Conservation (phyloP, 2,329 filamentous ascomycete genomes). For the Apiospora kogelbergensis region DNA sequence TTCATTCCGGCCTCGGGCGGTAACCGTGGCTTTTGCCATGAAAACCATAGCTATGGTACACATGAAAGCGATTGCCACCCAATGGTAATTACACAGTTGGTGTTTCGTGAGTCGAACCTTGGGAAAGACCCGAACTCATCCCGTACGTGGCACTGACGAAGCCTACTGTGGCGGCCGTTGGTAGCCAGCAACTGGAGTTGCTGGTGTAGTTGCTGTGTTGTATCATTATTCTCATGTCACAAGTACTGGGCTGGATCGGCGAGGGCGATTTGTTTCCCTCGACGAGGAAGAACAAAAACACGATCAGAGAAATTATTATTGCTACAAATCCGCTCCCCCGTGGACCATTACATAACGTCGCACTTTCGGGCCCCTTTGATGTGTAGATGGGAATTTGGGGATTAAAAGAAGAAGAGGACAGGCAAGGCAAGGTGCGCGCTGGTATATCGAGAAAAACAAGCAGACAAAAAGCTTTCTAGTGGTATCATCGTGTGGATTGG, state of each 20-base stretch:
- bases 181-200: not conserved
- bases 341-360: not conserved
- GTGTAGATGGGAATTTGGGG: not conserved
- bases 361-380: not conserved
- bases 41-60: not conserved
- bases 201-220: too few species aligned
- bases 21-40: not conserved
- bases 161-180: not conserved
- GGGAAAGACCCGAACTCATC: too few species aligned
- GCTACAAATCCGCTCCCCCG: not conserved
- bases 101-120: too few species aligned
- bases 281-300: not conserved
- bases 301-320: not conserved
- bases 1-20: too few species aligned
- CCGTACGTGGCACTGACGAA: not conserved
- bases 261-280: not conserved
- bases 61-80: too few species aligned
- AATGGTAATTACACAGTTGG: too few species aligned
- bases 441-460: constrained; percentile 14
- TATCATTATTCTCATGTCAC: not conserved
- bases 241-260: not conserved
- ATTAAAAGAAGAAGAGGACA: not conserved
- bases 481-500: constrained; percentile 32
- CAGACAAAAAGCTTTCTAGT: constrained; percentile 29
- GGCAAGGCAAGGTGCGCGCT: not conserved